Conservation (phyloP, 306 rosid species). For the Castanospermum australe region DNA sequence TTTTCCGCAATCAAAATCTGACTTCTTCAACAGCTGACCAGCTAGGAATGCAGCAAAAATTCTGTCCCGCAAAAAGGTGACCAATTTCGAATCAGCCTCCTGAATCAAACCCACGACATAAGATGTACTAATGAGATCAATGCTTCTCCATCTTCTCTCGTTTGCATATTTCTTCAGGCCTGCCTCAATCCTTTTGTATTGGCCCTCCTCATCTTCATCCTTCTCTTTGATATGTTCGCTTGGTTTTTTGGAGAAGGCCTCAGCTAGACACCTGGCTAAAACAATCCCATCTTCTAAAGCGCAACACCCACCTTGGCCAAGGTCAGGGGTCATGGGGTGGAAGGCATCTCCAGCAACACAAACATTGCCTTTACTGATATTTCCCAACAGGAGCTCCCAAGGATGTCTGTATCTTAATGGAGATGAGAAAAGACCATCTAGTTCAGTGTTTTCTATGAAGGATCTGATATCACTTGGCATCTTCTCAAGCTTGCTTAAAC, state of each 20-base stretch:
- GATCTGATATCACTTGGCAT: conserved; percentile 32
- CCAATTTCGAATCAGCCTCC: conserved; percentile 28
- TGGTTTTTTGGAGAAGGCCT: conserved; percentile 30
- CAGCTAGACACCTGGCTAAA: conserved; percentile 48
- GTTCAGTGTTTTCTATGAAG: conserved; percentile 33
- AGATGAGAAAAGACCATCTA: conserved; percentile 24
- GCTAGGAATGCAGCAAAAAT: conserved; percentile 28
- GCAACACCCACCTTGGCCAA: conserved; percentile 51
- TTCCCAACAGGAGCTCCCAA: conserved; percentile 56
- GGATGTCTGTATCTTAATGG: conserved; percentile 44
- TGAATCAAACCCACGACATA: conserved; percentile 41
- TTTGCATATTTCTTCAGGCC: conserved; percentile 47
- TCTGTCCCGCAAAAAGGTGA: conserved; percentile 43
- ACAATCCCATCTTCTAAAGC: conserved; percentile 49
- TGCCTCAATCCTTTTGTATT: conserved; percentile 34
- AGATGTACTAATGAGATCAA: conserved; percentile 35
- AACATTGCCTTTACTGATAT: conserved; percentile 49
- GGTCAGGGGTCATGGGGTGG: conserved; percentile 53
- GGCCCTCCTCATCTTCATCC: conserved; percentile 22
- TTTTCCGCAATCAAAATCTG: conserved; percentile 52
- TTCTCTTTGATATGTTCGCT: background rate
- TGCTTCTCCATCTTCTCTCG: conserved; percentile 57
- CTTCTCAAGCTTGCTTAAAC: conserved; percentile 42
- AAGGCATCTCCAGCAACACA: conserved; percentile 55
- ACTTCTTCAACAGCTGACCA: background rate